Evolutionary conservation across 176 grass and related monocot species (phyloP).

Genomic region (Poa annua): DNA sequence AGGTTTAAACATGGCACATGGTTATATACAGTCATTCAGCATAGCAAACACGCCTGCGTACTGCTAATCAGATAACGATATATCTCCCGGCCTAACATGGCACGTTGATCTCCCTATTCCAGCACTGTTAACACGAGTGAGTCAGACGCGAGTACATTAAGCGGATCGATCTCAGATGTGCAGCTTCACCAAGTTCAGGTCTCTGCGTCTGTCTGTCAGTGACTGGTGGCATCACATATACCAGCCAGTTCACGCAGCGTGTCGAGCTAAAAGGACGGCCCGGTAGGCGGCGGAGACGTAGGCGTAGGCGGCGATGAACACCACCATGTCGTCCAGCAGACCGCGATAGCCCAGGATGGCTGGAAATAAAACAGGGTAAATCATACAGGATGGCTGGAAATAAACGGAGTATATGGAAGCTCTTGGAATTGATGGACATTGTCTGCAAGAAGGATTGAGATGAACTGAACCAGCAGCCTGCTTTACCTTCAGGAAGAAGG

Average conservation of each 20-base stretch:
- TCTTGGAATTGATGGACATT: not conserved
- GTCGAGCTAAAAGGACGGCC: not conserved
- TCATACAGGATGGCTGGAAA: slow-evolving; percentile 6
- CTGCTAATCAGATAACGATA: not conserved
- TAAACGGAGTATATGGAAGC: not conserved
- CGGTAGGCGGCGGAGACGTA: slow-evolving; percentile 6
- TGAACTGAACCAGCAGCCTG: not conserved
- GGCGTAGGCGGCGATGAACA: not conserved
- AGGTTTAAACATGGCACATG: not conserved
- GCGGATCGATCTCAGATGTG: not conserved
- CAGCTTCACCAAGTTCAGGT: not conserved
- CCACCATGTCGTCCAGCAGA: slow-evolving; percentile 26
- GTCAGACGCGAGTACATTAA: not conserved
- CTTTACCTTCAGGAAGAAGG: slow-evolving; percentile 24
- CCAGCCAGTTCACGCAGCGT: not conserved
- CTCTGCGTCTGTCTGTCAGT: not conserved
- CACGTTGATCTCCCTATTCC: not conserved
- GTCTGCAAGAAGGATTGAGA: not conserved
- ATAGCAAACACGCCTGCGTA: not conserved
- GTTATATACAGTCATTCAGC: not conserved
- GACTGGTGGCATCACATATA: not conserved
- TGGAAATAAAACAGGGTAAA: not conserved
- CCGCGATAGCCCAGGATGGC: slow-evolving; percentile 5
- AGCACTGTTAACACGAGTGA: too few species aligned
- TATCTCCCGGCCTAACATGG: not conserved